Evolutionary conservation across 345 rosid genomes (phyloP), one percentile per base, ranked within the genome.

Genomic region (Abelmoschus esculentus): DNA sequence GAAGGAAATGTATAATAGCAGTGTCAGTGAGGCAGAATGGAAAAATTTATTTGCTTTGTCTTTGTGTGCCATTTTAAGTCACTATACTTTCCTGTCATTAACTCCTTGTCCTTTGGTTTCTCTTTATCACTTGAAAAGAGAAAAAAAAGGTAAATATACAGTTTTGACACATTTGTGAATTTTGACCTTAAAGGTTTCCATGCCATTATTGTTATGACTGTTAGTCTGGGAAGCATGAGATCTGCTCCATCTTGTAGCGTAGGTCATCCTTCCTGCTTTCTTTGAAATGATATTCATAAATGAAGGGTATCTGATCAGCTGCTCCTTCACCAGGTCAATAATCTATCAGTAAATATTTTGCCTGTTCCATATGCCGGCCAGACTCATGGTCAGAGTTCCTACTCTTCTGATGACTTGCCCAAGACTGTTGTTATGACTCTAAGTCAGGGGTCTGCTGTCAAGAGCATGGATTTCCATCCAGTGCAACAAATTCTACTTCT

Each of bases 401-500:
- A 80, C 74, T 84, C 93, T 70, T 79, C 88, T 49, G 93, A 92
- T 76, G 92, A 86, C 81, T 86, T 92, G 78, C 98, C 96, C 67
- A 89, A 83, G 85, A 80, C 69, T 74, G 83, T 79, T 74, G 85
- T 85, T 71, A 72, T 65, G 84, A 82, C 78, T 59, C 84, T 92
- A 63, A 80, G 8, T 79, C 93, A 89, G 80, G 86, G 91, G 28
- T 86, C 93, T 69, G 77, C 86, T 67, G 90, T 83, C 65, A 88
- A 75, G 85, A 92, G 96, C 83, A 92, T 92, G 92, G 98, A 88
- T 82, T 92, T 92, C 75, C 96, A 92, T 78, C 96, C 96, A 0
- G 58, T 79, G 70, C 90, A 88, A 78, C 96, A 88, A 76, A 88
- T 79, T 75, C 73, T 89, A 57, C 93, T 92, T 71, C 88, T 92